Base-by-base conservation (phyloP, 306 rosid genomes). In the Cicer cuneatum region DNA sequence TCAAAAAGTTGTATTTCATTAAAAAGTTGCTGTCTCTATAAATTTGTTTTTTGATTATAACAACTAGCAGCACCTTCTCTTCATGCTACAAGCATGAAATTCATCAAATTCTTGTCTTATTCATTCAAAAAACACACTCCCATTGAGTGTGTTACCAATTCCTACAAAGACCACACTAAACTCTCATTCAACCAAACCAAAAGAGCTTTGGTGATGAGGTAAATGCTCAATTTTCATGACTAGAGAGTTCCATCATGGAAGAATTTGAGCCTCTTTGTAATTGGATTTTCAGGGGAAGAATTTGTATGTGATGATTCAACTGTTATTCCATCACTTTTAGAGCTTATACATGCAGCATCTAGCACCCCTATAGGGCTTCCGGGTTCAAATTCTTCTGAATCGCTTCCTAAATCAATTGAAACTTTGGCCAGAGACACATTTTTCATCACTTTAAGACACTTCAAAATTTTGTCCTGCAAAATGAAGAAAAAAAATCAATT, bases 401-500 rank as follows among this genome's bases (percentile, higher is more conserved):
- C 24, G 8, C 75, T 80, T 48, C 45, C 77, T 54, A 78, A 66
- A 86, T 83, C 69, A 52, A 59, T 33, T 14, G 85, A 60, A 14
- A 69, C 63, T 60, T 67, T 65, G 12, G 71, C 63, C 85, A 84
- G 70, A 19, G 80, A 67, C 40, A 87, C 75, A 53, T 82, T 86
- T 66, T 73, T 83, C 1, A 90, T 81, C 90, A 87, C 54, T 59
- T 83, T 87, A 76, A 90, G 40, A 79, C 96, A 90, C 82, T 90
- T 89, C 86, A 89, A 52, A 69, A 86, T 86, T 78, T 86, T 90
- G 21, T 56, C 92, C 97, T 93, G 93, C 85, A 83, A 80, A 84
- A 67, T 57, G 46, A 68, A 81, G 59, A 77, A 10, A 64, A 68
- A 81, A 63, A 77, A 10, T 64, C 37, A 56, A 14, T 37, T 67